Evolutionary conservation across 495 filamentous ascomycete species (phyloP), one percentile per base, ranked within the genome.

Genomic region (Apiosordaria backusii): DNA sequence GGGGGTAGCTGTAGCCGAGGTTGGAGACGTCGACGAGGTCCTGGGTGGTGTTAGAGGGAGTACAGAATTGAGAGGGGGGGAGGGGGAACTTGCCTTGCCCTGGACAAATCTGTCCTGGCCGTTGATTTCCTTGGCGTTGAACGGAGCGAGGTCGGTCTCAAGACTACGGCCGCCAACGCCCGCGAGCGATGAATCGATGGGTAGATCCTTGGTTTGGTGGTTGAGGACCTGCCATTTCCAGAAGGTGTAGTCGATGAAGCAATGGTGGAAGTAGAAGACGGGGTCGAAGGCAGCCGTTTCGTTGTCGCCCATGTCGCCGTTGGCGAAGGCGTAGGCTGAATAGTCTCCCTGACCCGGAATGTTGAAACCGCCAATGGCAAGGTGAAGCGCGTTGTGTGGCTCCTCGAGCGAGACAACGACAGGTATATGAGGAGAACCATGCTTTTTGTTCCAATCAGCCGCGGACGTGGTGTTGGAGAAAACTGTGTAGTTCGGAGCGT

Each of bases 221-320:
- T 40, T 52, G 59, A 16, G 16, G 18, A 68, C 66, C 54, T 77
- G 73, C 75, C 75, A 77, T 16, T 40, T 27, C 75, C 75, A 77
- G 64, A 75, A 77, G 22, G 66, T 29, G n/a, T 50, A 59, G 65
- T 77, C 75, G 60, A 77, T 69, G 26, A 69, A 74, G 53, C 61
- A 67, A 26, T 77, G 75, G 60, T 77, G 73, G 58, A 75, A 72
- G 64, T 65, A 75, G 65, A 77, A 77, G 60, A 77, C 71, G 22
- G 71, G 75, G 57, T 77, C 75, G 50, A 77, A 74, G 19, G 60
- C 35, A 1, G 75, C 72, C 18, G 71, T 77, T 7, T 77, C 72
- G 61, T 75, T 77, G 58, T 73, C 75, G 15, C 71, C 73, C 73
- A 75, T 77, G 64, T 77, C 75, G 15, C 75, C 73, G 54, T 77